phyloP scores from a whole-genome alignment of 306 rosid species.

The Casuarina cunninghamiana region DNA sequence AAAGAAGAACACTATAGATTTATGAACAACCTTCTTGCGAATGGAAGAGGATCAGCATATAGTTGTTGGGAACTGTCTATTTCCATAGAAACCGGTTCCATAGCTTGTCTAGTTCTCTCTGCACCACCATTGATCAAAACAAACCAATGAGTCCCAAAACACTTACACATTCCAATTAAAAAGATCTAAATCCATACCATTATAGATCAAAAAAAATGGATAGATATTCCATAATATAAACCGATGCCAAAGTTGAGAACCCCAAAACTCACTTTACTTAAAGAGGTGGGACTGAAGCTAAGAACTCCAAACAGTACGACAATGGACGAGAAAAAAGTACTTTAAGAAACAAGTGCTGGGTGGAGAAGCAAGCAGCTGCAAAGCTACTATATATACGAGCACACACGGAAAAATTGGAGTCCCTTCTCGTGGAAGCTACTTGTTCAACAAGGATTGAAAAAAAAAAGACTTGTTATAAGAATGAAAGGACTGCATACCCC shows the following conservation, averaged over 20 bases:
- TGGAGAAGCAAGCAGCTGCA: too few species aligned
- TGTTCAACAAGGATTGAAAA: too few species aligned
- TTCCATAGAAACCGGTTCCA: conserved; percentile 31
- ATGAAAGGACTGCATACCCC: too few species aligned
- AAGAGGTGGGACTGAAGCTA: background rate
- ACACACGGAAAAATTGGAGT: too few species aligned
- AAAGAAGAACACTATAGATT: background rate
- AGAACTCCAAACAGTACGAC: too few species aligned
- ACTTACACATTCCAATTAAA: background rate
- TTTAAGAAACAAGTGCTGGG: too few species aligned
- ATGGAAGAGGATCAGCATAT: conserved; percentile 47
- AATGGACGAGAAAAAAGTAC: too few species aligned
- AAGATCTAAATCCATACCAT: background rate
- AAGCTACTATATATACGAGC: too few species aligned
- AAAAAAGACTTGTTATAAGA: too few species aligned
- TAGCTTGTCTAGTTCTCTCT: conserved; percentile 5
- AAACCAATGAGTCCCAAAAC: background rate
- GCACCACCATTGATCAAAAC: background rate
- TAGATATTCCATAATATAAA: background rate
- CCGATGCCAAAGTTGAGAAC: background rate
- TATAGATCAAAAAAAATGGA: background rate
- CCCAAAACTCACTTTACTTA: background rate
- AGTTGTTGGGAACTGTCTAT: conserved; percentile 8
- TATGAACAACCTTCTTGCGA: conserved; percentile 65
- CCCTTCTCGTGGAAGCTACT: too few species aligned